A percentile compares a stretch with the other conserved stretches of the same genome.
These are phyloP conservation scores for Fusarium sp. DNA, from an alignment of 2,329 filamentous ascomycete species.

Conservation along the genomic window DNA sequence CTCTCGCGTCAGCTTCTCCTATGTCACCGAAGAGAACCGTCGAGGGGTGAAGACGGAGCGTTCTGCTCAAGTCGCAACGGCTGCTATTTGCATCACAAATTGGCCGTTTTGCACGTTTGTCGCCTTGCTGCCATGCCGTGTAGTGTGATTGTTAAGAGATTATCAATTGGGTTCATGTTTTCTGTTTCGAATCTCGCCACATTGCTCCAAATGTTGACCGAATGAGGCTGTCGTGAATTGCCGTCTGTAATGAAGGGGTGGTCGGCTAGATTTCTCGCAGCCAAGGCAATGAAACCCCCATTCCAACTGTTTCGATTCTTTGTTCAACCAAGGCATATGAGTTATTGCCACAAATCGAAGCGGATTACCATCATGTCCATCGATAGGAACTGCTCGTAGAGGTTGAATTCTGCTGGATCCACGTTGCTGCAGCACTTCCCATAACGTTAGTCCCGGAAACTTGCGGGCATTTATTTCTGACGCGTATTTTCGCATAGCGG, in stretches of 20 bases:
- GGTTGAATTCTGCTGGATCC: not conserved
- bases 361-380: not conserved
- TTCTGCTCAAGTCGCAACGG: too few relatives aligned
- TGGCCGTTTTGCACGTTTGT: too few relatives aligned
- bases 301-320: not conserved
- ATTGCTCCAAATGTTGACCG: not conserved
- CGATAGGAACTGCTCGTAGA: not conserved
- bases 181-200: not conserved
- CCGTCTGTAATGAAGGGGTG: not conserved
- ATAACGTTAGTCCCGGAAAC: not conserved
- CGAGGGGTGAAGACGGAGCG: too few relatives aligned
- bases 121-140: too few relatives aligned
- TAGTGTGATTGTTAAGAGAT: too few relatives aligned
- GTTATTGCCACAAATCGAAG: not conserved
- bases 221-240: not conserved
- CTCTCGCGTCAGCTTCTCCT: too few relatives aligned
- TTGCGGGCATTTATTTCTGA: not conserved
- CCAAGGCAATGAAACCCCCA: not conserved
- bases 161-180: too few relatives aligned
- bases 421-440: not conserved
- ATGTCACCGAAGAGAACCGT: too few relatives aligned
- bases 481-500: not conserved
- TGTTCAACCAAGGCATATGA: not conserved
- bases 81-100: too few relatives aligned
- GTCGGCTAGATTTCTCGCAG: not conserved